Percentiles rank a stretch among this genome's conserved stretches.
phyloP scores from a whole-genome alignment of 2,329 filamentous ascomycete genomes.

The Pseudogymnoascus sp. region DNA sequence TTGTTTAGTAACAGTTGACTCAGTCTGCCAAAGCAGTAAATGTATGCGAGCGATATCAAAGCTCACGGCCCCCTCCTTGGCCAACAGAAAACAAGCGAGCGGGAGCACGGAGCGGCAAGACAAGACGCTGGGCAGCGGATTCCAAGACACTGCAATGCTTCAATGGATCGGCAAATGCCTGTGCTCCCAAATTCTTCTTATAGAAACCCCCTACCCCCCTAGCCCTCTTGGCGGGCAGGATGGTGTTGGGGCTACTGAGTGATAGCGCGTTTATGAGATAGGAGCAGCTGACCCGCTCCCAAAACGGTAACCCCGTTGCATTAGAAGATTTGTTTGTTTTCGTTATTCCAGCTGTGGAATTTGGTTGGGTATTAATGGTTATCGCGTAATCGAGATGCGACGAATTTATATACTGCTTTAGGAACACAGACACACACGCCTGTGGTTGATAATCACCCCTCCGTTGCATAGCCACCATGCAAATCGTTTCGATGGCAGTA shows the following conservation, averaged over 20 bases:
- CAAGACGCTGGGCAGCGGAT: not conserved
- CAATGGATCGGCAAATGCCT: not conserved
- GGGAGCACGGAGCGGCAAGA: not conserved
- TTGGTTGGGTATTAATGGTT: not conserved
- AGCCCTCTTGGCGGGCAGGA: not conserved
- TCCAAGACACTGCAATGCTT: not conserved
- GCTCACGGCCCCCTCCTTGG: not conserved
- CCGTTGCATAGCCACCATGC: not conserved
- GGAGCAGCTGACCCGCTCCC: not conserved
- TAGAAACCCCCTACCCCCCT: not conserved
- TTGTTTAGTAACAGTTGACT: not conserved
- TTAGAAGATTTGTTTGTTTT: not conserved
- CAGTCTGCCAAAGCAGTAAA: not conserved
- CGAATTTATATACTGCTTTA: not conserved
- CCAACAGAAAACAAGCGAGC: not conserved
- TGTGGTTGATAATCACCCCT: not conserved
- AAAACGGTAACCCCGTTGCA: not conserved
- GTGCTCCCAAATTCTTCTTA: not conserved
- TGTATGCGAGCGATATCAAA: not conserved
- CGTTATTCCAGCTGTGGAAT: not conserved
- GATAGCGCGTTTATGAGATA: not conserved
- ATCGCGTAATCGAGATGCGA: slow-evolving; percentile 1
- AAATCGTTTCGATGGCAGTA: not conserved
- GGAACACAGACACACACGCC: not conserved
- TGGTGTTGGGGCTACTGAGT: not conserved